Percentiles rank a stretch among this genome's conserved stretches.
Conservation (phyloP, 2,329 filamentous ascomycete genomes). For the Xylariales sp. region DNA sequence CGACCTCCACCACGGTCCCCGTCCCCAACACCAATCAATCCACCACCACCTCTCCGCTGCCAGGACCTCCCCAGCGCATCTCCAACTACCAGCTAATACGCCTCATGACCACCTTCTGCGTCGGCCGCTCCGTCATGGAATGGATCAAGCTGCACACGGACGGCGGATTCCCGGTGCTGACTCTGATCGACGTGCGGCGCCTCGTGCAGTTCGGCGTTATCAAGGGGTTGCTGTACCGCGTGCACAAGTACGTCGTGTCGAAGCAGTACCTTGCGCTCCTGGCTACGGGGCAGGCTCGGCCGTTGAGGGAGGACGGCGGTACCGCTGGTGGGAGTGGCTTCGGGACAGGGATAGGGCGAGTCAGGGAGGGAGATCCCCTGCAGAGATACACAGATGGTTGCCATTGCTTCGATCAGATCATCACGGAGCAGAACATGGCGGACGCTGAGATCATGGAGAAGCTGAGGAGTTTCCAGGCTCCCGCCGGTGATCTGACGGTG, state of each 20-base stretch:
- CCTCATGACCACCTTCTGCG: conserved; percentile 79
- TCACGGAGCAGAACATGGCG: conserved; percentile 66
- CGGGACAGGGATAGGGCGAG: neutral
- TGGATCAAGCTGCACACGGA: conserved; percentile 77
- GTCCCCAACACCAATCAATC: conserved; percentile 9
- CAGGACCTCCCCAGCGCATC: conserved; percentile 28
- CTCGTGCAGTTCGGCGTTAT: conserved; percentile 95
- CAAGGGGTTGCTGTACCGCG: conserved; percentile 87
- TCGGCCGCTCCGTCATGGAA: conserved; percentile 78
- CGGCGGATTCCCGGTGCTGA: conserved; percentile 58
- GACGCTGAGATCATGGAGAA: conserved; percentile 67
- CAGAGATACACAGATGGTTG: conserved; percentile 68
- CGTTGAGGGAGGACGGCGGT: conserved; percentile 17
- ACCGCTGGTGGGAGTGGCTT: conserved; percentile 21
- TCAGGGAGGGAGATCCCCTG: conserved; percentile 45
- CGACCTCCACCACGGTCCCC: conserved; percentile 24
- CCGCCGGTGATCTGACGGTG: conserved; percentile 48
- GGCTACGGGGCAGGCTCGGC: conserved; percentile 47
- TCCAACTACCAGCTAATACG: conserved; percentile 66
- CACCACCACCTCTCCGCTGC: conserved; percentile 13
- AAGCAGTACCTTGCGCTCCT: conserved; percentile 55
- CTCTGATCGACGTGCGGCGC: conserved; percentile 79
- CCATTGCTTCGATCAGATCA: conserved; percentile 78
- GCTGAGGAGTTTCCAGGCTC: conserved; percentile 53
- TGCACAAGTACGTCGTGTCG: conserved; percentile 83